Evolutionary conservation across 306 rosid genomes (phyloP).

Genomic region (Potentilla sterilis): DNA sequence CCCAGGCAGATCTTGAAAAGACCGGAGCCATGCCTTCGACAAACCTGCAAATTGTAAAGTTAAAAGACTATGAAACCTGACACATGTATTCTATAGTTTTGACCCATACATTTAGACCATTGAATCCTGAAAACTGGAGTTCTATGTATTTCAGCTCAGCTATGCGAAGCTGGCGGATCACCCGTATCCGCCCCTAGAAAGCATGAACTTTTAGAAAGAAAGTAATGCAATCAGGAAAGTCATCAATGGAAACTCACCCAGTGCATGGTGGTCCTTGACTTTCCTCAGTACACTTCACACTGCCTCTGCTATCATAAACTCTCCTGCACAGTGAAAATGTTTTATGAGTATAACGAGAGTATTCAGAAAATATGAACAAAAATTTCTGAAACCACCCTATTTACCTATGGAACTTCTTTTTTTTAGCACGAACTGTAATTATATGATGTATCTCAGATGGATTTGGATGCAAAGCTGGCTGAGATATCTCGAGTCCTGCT

Average conservation of each 20-base stretch:
- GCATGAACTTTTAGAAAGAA: not conserved
- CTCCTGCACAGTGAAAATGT: conserved; percentile 53
- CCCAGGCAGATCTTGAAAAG: conserved; percentile 90
- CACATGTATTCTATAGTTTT: not conserved
- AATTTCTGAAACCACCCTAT: conserved; percentile 8
- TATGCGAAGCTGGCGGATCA: not conserved
- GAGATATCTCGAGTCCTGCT: conserved; percentile 92
- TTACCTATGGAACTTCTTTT: conserved; percentile 83
- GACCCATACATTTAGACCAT: not conserved
- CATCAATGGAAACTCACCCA: conserved; percentile 46
- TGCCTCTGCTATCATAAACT: conserved; percentile 86
- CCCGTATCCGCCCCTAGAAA: not conserved
- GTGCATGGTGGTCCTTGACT: conserved; percentile 98
- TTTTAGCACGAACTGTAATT: conserved; percentile 80
- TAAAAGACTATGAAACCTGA: not conserved
- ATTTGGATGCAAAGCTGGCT: conserved; percentile 95
- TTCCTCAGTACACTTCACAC: conserved; percentile 74
- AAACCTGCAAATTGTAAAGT: conserved; percentile 47
- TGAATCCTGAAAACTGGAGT: not conserved
- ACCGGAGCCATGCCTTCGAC: conserved; percentile 99
- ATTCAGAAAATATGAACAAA: not conserved
- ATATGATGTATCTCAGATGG: conserved; percentile 92
- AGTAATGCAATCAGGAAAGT: not conserved
- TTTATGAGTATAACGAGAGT: conserved; percentile 10
- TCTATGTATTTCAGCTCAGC: not conserved